These are phyloP conservation scores for Apodospora peruviana DNA, from an alignment of 495 filamentous ascomycete species.

Conservation along the genomic window DNA sequence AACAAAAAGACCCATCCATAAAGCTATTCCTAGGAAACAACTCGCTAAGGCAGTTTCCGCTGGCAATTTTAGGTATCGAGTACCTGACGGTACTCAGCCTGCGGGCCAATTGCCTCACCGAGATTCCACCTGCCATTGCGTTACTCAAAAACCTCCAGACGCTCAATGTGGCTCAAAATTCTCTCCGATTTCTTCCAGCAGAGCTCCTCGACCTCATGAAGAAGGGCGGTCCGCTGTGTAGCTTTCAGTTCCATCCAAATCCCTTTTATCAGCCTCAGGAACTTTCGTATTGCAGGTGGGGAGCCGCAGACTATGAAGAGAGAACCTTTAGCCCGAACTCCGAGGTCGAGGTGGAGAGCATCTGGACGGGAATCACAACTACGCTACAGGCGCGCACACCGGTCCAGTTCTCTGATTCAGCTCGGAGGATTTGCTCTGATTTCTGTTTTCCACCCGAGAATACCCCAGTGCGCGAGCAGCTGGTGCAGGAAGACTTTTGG, in stretches of 20 bases:
- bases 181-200: constrained; percentile 62
- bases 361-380: constrained; percentile 13
- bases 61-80: constrained; percentile 47
- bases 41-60: constrained; percentile 44
- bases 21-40: constrained; percentile 63
- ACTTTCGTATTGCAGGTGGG: neutral
- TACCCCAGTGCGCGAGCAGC: neutral
- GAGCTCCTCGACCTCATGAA: constrained; percentile 60
- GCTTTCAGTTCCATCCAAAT: constrained; percentile 42
- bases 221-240: constrained; percentile 27
- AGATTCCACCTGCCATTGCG: constrained; percentile 61
- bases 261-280: constrained; percentile 35
- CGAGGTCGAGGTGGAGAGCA: neutral
- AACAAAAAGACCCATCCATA: constrained; percentile 45
- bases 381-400: constrained; percentile 15
- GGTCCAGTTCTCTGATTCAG: constrained; percentile 17
- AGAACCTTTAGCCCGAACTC: constrained; percentile 4
- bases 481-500: constrained; percentile 18
- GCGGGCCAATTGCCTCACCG: constrained; percentile 60
- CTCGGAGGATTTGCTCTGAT: constrained; percentile 1
- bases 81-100: constrained; percentile 65
- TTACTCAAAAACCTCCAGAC: constrained; percentile 57
- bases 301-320: constrained; percentile 7
- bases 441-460: constrained; percentile 12
- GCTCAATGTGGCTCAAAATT: constrained; percentile 67